A percentile compares a stretch with the other conserved stretches of the same genome.
Conservation (phyloP, 1,139 yeast genomes). For the Yamadazyma epiphylla region DNA sequence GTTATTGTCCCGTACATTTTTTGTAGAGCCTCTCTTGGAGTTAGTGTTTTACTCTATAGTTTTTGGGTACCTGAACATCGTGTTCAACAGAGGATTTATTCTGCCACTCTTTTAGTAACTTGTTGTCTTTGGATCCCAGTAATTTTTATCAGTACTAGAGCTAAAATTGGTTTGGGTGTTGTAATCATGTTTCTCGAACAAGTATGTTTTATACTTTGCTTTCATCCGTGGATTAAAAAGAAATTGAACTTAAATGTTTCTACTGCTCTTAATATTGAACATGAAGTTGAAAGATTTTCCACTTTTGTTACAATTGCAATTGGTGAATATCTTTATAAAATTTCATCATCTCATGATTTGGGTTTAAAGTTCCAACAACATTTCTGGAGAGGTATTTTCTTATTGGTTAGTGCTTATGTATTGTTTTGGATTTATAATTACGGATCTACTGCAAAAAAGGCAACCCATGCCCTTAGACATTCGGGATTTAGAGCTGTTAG, state of each 20-base stretch:
- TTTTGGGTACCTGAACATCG: slow-evolving; percentile 52
- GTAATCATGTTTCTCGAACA: slow-evolving; percentile 43
- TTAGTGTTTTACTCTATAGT: slow-evolving; percentile 41
- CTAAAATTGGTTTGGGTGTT: slow-evolving; percentile 45
- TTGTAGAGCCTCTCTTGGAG: slow-evolving; percentile 39
- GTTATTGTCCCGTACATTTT: slow-evolving; percentile 46
- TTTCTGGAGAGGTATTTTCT: slow-evolving; percentile 47
- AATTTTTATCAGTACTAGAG: slow-evolving; percentile 41
- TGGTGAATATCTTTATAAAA: slow-evolving; percentile 59
- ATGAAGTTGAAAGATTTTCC: slow-evolving; percentile 59
- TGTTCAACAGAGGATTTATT: slow-evolving; percentile 45
- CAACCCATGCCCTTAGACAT: slow-evolving; percentile 55
- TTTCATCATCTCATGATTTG: slow-evolving; percentile 50
- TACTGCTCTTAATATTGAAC: slow-evolving; percentile 64
- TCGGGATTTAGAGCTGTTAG: slow-evolving; percentile 42
- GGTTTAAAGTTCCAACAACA: slow-evolving; percentile 44
- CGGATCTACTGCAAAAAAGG: slow-evolving; percentile 48
- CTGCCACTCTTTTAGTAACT: slow-evolving; percentile 27
- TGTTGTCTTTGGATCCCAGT: slow-evolving; percentile 44
- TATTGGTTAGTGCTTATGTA: slow-evolving; percentile 48
- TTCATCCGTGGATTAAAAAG: slow-evolving; percentile 48
- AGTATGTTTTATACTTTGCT: slow-evolving; percentile 24
- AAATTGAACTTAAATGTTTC: slow-evolving; percentile 40
- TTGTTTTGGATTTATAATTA: slow-evolving; percentile 54
- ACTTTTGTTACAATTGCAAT: slow-evolving; percentile 62